phyloP scores from a whole-genome alignment of 345 rosid species.

The Physaria fendleri region DNA sequence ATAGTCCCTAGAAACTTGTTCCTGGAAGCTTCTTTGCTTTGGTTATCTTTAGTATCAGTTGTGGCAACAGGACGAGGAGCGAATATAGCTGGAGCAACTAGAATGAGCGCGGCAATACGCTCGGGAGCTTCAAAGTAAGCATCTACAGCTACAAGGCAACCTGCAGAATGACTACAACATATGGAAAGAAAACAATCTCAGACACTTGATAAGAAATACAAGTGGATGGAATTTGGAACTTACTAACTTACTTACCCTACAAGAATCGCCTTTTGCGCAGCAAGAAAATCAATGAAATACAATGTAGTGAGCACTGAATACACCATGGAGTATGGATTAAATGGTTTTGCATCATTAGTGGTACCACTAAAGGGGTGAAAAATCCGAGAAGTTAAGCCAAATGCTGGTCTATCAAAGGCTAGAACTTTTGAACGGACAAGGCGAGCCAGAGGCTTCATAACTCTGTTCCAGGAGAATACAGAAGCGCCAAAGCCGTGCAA shows the following conservation, averaged over 20 bases:
- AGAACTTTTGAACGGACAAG: conserved; percentile 59
- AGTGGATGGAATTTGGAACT: not conserved
- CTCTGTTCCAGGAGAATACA: conserved; percentile 74
- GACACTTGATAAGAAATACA: not conserved
- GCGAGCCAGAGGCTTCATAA: conserved; percentile 61
- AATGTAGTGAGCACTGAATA: conserved; percentile 72
- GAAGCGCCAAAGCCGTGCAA: conserved; percentile 97
- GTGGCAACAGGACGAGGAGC: conserved; percentile 43
- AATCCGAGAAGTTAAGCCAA: conserved; percentile 79
- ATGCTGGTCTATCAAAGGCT: conserved; percentile 89
- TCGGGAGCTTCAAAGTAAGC: conserved; percentile 89
- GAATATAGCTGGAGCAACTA: conserved; percentile 84
- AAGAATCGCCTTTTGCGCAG: conserved; percentile 60
- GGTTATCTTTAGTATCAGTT: conserved; percentile 23
- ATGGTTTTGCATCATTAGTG: conserved; percentile 32
- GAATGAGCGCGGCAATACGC: conserved; percentile 76
- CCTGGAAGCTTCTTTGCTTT: conserved; percentile 26
- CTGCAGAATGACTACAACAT: conserved; percentile 74
- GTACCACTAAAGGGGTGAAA: conserved; percentile 17
- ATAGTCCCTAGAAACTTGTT: conserved; percentile 32
- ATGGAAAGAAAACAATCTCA: not conserved
- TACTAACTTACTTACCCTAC: conserved; percentile 69
- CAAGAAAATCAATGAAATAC: conserved; percentile 64
- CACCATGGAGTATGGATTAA: conserved; percentile 83
- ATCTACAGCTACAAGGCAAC: conserved; percentile 73